phyloP scores from a whole-genome alignment of 2,329 filamentous ascomycete species.

The Gaeumannomyces sp. region DNA sequence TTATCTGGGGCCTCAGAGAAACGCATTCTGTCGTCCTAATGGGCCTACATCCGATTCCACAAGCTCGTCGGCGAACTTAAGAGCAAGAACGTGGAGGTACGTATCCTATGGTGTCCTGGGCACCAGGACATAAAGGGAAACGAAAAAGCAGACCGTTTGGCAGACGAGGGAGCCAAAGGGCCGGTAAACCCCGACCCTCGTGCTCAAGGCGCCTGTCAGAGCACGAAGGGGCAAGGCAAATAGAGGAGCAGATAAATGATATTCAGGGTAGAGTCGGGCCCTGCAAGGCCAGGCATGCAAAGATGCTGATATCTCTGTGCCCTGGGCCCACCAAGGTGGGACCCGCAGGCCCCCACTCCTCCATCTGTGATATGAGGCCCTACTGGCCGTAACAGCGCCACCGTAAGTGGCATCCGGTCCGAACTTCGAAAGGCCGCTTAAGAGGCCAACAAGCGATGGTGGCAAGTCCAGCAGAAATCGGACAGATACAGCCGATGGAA shows the following conservation, averaged over 20 bases:
- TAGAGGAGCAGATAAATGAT: too few species aligned
- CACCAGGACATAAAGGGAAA: neutral
- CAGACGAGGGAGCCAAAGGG: neutral
- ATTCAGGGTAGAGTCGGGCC: too few species aligned
- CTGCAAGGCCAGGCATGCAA: too few species aligned
- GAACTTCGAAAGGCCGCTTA: neutral
- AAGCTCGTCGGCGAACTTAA: neutral
- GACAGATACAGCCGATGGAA: neutral
- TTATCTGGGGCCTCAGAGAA: constrained; percentile 1
- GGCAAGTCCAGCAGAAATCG: neutral
- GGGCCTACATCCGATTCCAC: constrained; percentile 6
- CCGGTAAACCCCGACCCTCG: neutral
- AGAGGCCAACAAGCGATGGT: neutral
- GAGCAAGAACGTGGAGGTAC: neutral
- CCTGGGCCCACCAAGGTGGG: too few species aligned
- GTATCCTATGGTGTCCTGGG: neutral
- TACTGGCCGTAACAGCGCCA: too few species aligned
- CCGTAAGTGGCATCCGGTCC: neutral
- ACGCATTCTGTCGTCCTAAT: neutral
- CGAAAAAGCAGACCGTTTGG: neutral
- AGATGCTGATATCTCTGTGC: too few species aligned
- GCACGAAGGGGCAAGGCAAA: too few species aligned
- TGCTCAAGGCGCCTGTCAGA: neutral
- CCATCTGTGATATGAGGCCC: too few species aligned
- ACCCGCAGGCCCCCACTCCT: too few species aligned